Percentiles rank a stretch among this genome's conserved stretches.
phyloP scores from a whole-genome alignment of 345 rosid species.

The Eucalyptus leucophloia region DNA sequence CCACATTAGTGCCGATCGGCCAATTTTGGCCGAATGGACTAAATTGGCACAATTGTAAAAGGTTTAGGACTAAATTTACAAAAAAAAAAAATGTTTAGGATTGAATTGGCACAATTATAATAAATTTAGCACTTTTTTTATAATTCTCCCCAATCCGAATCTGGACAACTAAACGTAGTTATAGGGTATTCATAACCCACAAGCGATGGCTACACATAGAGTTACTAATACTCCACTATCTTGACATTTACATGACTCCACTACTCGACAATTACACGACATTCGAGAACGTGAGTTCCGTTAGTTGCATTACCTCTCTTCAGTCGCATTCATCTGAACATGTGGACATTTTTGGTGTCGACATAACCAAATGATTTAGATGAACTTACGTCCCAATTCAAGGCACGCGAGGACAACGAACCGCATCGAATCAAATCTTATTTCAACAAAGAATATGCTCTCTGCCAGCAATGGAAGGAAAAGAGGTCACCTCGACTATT shows the following conservation, averaged over 20 bases:
- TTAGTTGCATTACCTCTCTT: not conserved
- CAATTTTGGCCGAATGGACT: too few relatives aligned
- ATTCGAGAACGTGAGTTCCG: rapidly evolving
- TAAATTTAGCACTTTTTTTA: too few relatives aligned
- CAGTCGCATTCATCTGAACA: not conserved
- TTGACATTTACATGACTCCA: not conserved
- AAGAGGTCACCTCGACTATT: not conserved
- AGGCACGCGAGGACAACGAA: not conserved
- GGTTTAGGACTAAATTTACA: too few relatives aligned
- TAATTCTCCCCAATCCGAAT: too few relatives aligned
- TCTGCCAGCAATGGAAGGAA: not conserved
- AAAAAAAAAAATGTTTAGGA: too few relatives aligned
- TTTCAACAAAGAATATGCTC: not conserved
- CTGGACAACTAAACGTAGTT: rapidly evolving
- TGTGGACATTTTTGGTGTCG: not conserved
- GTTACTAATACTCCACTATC: not conserved
- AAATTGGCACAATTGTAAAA: too few relatives aligned
- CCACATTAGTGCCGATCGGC: too few relatives aligned
- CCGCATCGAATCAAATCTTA: not conserved
- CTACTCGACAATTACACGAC: not conserved
- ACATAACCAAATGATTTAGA: not conserved
- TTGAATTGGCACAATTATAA: too few relatives aligned
- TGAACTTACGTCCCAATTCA: not conserved
- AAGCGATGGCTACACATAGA: not conserved
- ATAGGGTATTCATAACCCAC: not conserved